Conservation (phyloP, 208 protist species). For the Herpetomonas tarakana region DNA sequence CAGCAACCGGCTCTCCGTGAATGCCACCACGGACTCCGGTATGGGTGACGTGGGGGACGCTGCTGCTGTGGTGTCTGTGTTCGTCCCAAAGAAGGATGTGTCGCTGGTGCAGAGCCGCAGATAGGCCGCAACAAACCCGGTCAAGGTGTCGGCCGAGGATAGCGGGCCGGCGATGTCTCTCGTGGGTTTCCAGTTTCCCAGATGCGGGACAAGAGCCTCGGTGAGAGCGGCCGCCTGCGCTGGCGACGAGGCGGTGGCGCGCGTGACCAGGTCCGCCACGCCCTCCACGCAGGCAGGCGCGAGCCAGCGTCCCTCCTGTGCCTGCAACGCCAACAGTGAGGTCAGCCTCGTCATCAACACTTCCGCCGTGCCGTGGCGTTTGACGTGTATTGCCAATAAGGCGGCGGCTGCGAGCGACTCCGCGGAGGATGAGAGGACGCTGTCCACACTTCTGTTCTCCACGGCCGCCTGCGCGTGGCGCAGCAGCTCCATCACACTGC, state of each 20-base stretch:
- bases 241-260: not conserved
- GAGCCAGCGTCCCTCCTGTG: constrained; percentile 10
- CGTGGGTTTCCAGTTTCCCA: not conserved
- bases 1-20: not conserved
- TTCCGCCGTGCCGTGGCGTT: not conserved
- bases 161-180: not conserved
- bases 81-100: not conserved
- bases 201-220: not conserved
- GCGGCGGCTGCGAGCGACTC: constrained; percentile 16
- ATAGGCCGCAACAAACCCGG: not conserved
- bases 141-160: not conserved
- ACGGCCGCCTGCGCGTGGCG: constrained; percentile 18
- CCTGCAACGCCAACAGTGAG: constrained; percentile 19
- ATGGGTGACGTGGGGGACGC: constrained; percentile 1
- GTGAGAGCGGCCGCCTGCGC: not conserved
- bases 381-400: constrained; percentile 10
- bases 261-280: not conserved
- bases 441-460: too few relatives aligned
- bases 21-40: constrained; percentile 8
- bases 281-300: not conserved
- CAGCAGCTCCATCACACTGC: constrained; percentile 14
- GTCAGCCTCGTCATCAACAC: constrained; percentile 3
- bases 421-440: too few relatives aligned
- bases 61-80: not conserved
- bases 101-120: not conserved